Percentiles rank a stretch among this genome's conserved stretches.
Evolutionary conservation across 495 filamentous ascomycete genomes (phyloP).

Genomic region (Penicillium malachiteum): DNA sequence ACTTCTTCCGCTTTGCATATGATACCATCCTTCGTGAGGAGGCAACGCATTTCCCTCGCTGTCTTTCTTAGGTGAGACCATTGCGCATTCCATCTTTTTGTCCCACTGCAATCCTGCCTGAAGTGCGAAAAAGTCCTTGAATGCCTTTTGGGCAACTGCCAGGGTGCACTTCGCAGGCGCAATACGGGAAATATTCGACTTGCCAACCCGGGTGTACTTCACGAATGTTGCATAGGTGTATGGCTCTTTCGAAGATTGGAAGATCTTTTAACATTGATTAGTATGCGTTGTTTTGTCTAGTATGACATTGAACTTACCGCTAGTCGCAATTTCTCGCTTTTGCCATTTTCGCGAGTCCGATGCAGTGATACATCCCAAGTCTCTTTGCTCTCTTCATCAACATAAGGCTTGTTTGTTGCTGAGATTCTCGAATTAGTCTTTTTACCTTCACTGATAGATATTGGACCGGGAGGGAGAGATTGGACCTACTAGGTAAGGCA

Average conservation of each 20-base stretch:
- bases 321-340: conserved; percentile 25
- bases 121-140: conserved; percentile 55
- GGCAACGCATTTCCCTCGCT: conserved; percentile 26
- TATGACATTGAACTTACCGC: conserved; percentile 23
- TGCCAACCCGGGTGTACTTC: conserved; percentile 36
- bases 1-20: conserved; percentile 18
- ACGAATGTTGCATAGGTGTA: conserved; percentile 43
- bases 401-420: conserved; percentile 4
- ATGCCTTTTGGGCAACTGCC: conserved; percentile 40
- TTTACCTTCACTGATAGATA: not conserved
- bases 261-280: conserved; percentile 42
- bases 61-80: conserved; percentile 18
- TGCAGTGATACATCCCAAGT: conserved; percentile 12
- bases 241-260: conserved; percentile 47
- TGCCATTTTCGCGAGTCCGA: not conserved
- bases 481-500: not conserved
- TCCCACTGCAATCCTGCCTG: conserved; percentile 59
- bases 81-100: conserved; percentile 30
- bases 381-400: conserved; percentile 3
- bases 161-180: conserved; percentile 29
- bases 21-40: conserved; percentile 35
- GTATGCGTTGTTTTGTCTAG: not conserved
- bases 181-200: conserved; percentile 25
- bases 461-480: too few species aligned
- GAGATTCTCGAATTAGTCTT: not conserved